Evolutionary conservation across 225 moss, liverwort and hornwort species (phyloP), one percentile per base, ranked within the genome.

Genomic region (Straminergon stramineum): DNA sequence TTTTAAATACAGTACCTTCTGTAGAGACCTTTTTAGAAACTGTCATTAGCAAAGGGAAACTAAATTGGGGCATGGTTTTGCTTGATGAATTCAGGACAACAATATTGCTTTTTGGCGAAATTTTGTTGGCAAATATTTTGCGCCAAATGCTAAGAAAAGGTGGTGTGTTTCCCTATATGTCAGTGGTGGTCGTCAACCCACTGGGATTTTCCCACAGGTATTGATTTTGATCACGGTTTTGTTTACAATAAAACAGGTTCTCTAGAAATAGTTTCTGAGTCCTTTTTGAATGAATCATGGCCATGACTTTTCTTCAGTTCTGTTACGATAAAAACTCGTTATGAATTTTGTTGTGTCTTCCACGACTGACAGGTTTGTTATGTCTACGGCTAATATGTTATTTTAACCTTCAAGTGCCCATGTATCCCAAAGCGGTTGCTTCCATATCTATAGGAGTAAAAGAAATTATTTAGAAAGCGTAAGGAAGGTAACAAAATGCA

Each of bases 161-260:
- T 99, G 97, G 99, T 99, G 99, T 90, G 97, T 99, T 85, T 97
- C 99, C 39, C 94, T 95, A 30, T 99, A 99, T 92, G 99, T 97
- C 56, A 96, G 94, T 89, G 97, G 97, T 81, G 96, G 99, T 92
- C 97, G 97, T 71, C 99, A 97, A 95, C 99, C 99, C 87, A 99
- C 97, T 62, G 99, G 99, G 75, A 97, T 99, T 74, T 99, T 99
- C 87, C 97, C 96, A 92, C 99, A 99, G 97, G 99, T 99, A 35
- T 64, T 67, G 53, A 83, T 86, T 68, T 66, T 61, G 45, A 48
- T 69, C 48, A 34, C 21, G 62, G 27, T 68, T 83, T 20, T 89
- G 65, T 31, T 82, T 39, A 37, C 20, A 52, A 43, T 32, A 11
- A 48, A 66, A 66, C 18, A 5, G 81, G 22, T 62, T 51, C 4